Evolutionary conservation across 2,329 filamentous ascomycete genomes (phyloP).

Genomic region (Clarireedia homoeocarpa): DNA sequence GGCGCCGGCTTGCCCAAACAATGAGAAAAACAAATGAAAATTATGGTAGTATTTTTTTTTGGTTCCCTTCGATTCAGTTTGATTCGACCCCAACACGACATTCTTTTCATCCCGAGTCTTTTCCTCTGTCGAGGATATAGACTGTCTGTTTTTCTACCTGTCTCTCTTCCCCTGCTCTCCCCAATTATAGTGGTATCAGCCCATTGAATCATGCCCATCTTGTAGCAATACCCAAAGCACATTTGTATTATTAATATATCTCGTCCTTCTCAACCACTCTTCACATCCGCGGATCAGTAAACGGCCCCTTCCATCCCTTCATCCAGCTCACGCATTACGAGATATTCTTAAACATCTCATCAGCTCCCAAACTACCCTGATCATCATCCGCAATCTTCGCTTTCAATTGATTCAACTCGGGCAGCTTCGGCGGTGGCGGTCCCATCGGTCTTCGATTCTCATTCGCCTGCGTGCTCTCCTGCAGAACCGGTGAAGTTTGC

Average conservation of each 20-base stretch:
- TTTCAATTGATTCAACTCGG: conserved; percentile 28
- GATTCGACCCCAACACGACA: no score
- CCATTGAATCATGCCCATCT: conserved; percentile 4
- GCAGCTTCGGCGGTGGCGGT: conserved; percentile 29
- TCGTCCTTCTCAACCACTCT: conserved; percentile 17
- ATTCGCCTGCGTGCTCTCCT: conserved; percentile 14
- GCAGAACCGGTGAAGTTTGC: background rate
- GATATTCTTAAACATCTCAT: conserved; percentile 32
- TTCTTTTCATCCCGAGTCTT: no score
- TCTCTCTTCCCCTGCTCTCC: background rate
- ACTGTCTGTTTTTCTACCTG: no score
- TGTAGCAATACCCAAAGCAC: conserved; percentile 3
- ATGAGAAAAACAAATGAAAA: no score
- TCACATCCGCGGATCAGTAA: conserved; percentile 19
- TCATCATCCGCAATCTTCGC: conserved; percentile 25
- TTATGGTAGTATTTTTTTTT: no score
- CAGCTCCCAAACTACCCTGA: conserved; percentile 26
- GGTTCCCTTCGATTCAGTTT: no score
- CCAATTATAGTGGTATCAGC: background rate
- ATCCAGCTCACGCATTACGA: conserved; percentile 21
- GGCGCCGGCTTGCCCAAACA: no score
- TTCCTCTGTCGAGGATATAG: no score
- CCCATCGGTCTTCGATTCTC: conserved; percentile 16
- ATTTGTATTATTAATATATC: conserved; percentile 8
- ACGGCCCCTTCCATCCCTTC: conserved; percentile 17